A percentile compares a stretch with the other conserved stretches of the same genome.
These are phyloP conservation scores for Kazachstania africana DNA, from an alignment of 805 yeast genomes.

Conservation along the genomic window DNA sequence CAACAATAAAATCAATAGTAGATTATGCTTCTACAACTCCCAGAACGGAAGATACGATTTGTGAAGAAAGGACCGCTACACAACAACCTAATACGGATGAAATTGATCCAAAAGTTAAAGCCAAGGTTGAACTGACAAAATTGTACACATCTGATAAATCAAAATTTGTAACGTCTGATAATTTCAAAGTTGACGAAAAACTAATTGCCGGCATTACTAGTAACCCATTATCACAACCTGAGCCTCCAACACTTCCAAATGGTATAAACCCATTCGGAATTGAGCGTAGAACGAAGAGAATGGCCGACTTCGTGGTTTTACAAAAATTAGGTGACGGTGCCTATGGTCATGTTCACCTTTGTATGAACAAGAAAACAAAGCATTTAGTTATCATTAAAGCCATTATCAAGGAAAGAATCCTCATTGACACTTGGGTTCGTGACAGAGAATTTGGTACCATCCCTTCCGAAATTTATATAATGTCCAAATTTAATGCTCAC, in stretches of 20 bases:
- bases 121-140: conserved; percentile 13
- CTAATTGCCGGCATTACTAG: conserved; percentile 11
- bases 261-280: conserved; percentile 46
- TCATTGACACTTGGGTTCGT: conserved; percentile 94
- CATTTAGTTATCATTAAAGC: conserved; percentile 74
- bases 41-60: neutral
- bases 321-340: conserved; percentile 92
- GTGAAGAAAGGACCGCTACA: too few relatives aligned
- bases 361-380: conserved; percentile 47
- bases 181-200: conserved; percentile 18
- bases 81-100: neutral
- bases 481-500: conserved; percentile 57
- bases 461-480: conserved; percentile 85
- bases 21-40: neutral
- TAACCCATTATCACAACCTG: neutral
- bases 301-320: conserved; percentile 55
- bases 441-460: conserved; percentile 83
- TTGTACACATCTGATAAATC: conserved; percentile 14
- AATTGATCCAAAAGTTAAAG: neutral
- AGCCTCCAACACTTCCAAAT: neutral
- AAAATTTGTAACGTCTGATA: conserved; percentile 16
- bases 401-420: conserved; percentile 78
- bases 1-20: neutral
- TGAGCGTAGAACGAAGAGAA: conserved; percentile 54
- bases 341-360: conserved; percentile 82